Evolutionary conservation across 2,329 filamentous ascomycete genomes (phyloP).

Genomic region (Paecilomyces sp.): DNA sequence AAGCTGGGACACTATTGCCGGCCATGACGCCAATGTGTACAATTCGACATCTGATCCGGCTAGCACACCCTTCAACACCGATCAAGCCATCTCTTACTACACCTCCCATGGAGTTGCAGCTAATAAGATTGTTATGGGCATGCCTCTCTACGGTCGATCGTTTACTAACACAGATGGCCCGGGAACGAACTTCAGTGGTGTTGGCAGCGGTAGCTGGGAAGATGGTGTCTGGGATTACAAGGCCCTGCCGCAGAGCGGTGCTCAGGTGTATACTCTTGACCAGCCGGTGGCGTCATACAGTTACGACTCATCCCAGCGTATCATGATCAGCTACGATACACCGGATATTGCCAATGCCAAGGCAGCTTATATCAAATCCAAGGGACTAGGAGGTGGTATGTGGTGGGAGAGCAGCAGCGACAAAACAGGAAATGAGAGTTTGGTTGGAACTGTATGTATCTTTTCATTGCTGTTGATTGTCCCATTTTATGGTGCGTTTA

Average conservation of each 20-base stretch:
- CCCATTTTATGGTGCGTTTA: not conserved
- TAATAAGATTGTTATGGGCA: conserved; percentile 76
- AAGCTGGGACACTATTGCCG: conserved; percentile 65
- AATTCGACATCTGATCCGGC: conserved; percentile 49
- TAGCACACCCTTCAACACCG: conserved; percentile 72
- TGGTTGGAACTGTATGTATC: conserved; percentile 52
- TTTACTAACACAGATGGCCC: conserved; percentile 73
- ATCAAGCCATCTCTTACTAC: conserved; percentile 66
- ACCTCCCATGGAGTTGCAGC: conserved; percentile 54
- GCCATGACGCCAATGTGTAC: conserved; percentile 76
- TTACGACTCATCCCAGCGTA: conserved; percentile 53
- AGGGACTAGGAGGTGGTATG: conserved; percentile 79
- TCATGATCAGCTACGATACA: conserved; percentile 69
- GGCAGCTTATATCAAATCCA: conserved; percentile 60
- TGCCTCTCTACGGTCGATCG: conserved; percentile 85
- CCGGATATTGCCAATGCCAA: conserved; percentile 63
- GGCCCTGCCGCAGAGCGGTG: conserved; percentile 62
- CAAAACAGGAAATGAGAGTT: conserved; percentile 53
- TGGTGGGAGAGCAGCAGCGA: conserved; percentile 92
- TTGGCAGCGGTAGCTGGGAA: conserved; percentile 79
- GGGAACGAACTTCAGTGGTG: conserved; percentile 61
- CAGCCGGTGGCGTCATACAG: conserved; percentile 59
- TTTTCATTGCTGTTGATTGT: not conserved
- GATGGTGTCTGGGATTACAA: conserved; percentile 85
- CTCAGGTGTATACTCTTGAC: conserved; percentile 54